Conservation (phyloP, 495 filamentous ascomycete species). For the Xylaria acuta region DNA sequence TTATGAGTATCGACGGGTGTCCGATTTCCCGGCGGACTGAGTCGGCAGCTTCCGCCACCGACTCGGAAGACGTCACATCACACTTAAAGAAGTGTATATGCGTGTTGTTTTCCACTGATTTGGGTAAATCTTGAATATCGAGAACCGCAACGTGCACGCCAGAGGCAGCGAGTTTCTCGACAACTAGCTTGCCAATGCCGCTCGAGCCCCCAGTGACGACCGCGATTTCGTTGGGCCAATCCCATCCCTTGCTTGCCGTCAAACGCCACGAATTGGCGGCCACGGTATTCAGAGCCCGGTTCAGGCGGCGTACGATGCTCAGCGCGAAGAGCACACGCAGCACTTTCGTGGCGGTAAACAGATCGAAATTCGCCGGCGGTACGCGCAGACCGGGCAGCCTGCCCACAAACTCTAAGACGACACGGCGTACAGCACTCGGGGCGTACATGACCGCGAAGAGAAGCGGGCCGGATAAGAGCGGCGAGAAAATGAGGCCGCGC, state of each 20-base stretch:
- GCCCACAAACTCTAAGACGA: not conserved
- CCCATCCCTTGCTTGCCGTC: slow-evolving; percentile 43
- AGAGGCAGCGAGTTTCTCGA: slow-evolving; percentile 51
- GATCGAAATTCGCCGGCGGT: not conserved
- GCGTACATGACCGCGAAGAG: slow-evolving; percentile 19
- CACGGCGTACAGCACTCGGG: slow-evolving; percentile 4
- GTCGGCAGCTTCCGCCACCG: slow-evolving; percentile 51
- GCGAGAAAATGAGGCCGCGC: slow-evolving; percentile 18
- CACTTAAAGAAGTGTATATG: slow-evolving; percentile 39
- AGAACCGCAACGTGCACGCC: slow-evolving; percentile 54
- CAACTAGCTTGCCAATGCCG: slow-evolving; percentile 62
- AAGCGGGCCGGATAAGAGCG: slow-evolving; percentile 19
- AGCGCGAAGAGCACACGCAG: slow-evolving; percentile 49
- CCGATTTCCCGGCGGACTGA: slow-evolving; percentile 54
- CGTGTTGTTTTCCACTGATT: slow-evolving; percentile 20
- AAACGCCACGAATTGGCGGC: slow-evolving; percentile 46
- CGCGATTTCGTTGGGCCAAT: slow-evolving; percentile 55
- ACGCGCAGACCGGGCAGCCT: not conserved
- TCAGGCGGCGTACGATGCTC: slow-evolving; percentile 49
- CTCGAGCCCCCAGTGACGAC: slow-evolving; percentile 64
- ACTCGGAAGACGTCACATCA: slow-evolving; percentile 59
- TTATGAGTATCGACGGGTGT: slow-evolving; percentile 63
- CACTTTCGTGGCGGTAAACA: slow-evolving; percentile 24
- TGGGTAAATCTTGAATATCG: slow-evolving; percentile 45
- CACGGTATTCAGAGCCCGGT: slow-evolving; percentile 54